Base-by-base conservation (phyloP, 108 stramenopile genomes). In the Cyclostephanos tholiformis region DNA sequence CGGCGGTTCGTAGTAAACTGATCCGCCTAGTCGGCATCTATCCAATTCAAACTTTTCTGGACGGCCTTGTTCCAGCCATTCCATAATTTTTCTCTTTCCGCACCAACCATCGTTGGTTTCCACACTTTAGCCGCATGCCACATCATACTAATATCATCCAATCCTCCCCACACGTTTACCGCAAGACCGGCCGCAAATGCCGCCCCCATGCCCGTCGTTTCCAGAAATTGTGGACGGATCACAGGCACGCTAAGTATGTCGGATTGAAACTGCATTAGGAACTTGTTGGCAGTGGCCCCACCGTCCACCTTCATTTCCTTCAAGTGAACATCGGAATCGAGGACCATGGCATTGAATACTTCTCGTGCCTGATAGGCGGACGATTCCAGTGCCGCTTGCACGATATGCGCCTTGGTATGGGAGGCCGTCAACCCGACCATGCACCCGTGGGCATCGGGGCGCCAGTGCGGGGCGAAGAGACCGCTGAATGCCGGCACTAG, bases 401-500 rank as follows among this genome's bases (percentile, higher is more conserved):
- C 87, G 22, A 99, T 66, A 76, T 99, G 98, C 9, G 84, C 90
- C 65, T 87, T 94, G 75, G 89, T 79, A 77, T 97, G 93, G 65
- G 86, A 86, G 5, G 72, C 79, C 13, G 99, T 98, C 67, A 99
- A 84, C 10, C 98, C 98, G 13, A 97, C 94, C 69, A 99, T 90
- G 48, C 90, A 91, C 29, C 88, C 98, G 7, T 98, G 88, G 36
- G 98, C 98, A 77, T 96, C 92, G 16, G 88, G 84, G 26, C 92
- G 68, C 98, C 99, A 99, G 76, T 97, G 87, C 0, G 99, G 98
- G 30, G 99, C 97, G 82, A 96, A 96, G 10, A 99, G 72, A 38
- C 99, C 98, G 10, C 90, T 82, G 79, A 99, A 98, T 20, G 98
- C 98, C 26, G 99, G 98, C 13, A 99, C 98, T 61, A 99, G 86